Percentiles rank a stretch among this genome's conserved stretches.
Evolutionary conservation across 192 early-diverging fungal genomes (phyloP).

Genomic region (Backusella circina): DNA sequence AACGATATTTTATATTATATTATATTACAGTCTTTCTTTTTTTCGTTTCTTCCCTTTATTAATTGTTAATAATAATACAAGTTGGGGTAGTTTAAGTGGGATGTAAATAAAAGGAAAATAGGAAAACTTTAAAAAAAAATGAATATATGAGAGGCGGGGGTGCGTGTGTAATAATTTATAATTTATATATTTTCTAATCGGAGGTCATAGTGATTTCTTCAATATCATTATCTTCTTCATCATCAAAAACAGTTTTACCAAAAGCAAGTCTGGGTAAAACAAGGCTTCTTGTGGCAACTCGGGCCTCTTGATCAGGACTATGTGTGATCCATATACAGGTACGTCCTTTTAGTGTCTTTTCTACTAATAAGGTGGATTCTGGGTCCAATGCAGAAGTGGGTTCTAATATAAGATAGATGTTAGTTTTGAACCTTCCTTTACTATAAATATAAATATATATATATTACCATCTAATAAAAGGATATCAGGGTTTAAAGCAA

Average conservation of each 20-base stretch:
- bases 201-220: background rate
- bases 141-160: background rate
- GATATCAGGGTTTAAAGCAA: slow-evolving; percentile 71
- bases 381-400: slow-evolving; percentile 87
- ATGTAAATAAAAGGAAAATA: background rate
- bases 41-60: background rate
- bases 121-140: background rate
- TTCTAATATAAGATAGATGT: slow-evolving; percentile 38
- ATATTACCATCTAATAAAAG: slow-evolving; percentile 73
- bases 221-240: background rate
- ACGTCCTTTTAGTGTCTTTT: slow-evolving; percentile 58
- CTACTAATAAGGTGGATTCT: slow-evolving; percentile 63
- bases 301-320: slow-evolving; percentile 58
- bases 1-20: background rate
- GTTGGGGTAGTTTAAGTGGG: background rate
- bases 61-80: background rate
- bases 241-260: background rate
- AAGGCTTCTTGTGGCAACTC: slow-evolving; percentile 42
- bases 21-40: background rate
- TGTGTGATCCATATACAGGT: slow-evolving; percentile 86
- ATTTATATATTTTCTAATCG: background rate
- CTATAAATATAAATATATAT: background rate
- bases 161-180: background rate
- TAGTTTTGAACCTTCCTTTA: background rate
- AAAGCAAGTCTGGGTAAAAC: slow-evolving; percentile 2